Evolutionary conservation across 2,329 filamentous ascomycete species (phyloP).

Genomic region (Neospermospora avenae): DNA sequence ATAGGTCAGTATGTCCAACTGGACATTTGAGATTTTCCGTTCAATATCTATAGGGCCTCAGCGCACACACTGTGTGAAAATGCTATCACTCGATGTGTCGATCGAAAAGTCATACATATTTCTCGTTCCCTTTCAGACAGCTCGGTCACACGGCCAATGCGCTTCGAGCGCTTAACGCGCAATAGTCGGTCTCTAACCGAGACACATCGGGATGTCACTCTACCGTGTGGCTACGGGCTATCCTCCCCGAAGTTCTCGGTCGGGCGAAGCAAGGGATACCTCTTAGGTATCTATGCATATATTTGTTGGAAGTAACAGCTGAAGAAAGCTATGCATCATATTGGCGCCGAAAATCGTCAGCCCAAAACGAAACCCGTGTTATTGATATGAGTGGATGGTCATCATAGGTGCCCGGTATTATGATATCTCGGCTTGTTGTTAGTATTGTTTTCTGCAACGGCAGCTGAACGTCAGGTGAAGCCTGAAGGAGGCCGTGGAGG

Average conservation of each 20-base stretch:
- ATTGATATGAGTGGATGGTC: neutral
- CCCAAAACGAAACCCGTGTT: neutral
- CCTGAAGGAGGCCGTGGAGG: neutral
- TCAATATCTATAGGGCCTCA: neutral
- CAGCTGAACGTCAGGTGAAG: neutral
- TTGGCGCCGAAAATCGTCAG: neutral
- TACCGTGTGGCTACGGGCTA: neutral
- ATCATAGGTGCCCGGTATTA: neutral
- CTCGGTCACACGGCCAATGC: neutral
- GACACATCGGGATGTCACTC: neutral
- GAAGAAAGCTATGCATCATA: neutral
- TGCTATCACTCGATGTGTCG: neutral
- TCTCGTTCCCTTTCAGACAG: neutral
- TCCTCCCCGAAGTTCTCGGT: neutral
- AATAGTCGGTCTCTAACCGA: neutral
- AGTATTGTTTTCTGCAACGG: neutral
- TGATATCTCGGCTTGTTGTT: neutral
- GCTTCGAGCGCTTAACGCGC: neutral
- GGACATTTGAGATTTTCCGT: too few species aligned
- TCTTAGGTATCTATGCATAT: neutral
- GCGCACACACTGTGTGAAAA: neutral
- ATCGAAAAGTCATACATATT: neutral
- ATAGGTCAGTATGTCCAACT: too few species aligned
- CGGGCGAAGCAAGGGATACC: neutral
- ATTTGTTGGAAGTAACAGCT: neutral